A percentile compares a stretch with the other conserved stretches of the same genome.
phyloP scores from a whole-genome alignment of 306 rosid species.

The Albizia julibrissin region DNA sequence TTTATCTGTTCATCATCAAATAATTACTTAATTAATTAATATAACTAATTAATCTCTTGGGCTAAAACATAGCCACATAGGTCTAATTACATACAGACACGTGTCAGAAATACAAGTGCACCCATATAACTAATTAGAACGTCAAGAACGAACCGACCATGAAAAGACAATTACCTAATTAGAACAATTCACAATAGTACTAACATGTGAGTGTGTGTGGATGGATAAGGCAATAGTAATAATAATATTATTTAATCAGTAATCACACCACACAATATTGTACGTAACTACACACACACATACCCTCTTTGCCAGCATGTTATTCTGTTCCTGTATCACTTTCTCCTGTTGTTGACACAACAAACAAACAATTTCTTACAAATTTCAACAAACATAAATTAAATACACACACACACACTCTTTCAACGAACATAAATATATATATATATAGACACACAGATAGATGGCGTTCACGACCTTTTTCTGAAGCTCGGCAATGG shows the following conservation, averaged over 20 bases:
- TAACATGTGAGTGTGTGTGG: neutral
- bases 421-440: no score
- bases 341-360: conserved; percentile 49
- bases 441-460: no score
- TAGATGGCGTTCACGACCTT: conserved; percentile 44
- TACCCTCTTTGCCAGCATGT: conserved; percentile 77
- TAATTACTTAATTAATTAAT: no score
- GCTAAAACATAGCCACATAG: neutral
- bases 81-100: neutral
- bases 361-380: neutral
- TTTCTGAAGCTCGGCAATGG: conserved; percentile 75
- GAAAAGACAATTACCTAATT: neutral
- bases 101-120: neutral
- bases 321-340: conserved; percentile 69
- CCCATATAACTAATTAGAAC: neutral
- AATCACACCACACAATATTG: no score
- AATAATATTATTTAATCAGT: neutral
- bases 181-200: neutral
- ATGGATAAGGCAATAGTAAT: neutral
- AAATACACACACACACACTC: no score
- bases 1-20: conserved; percentile 50
- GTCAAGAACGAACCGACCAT: neutral
- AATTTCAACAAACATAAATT: neutral
- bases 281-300: neutral
- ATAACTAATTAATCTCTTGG: neutral